Conservation (phyloP, 164 flowering plant genomes). For the Malania oleifera region DNA sequence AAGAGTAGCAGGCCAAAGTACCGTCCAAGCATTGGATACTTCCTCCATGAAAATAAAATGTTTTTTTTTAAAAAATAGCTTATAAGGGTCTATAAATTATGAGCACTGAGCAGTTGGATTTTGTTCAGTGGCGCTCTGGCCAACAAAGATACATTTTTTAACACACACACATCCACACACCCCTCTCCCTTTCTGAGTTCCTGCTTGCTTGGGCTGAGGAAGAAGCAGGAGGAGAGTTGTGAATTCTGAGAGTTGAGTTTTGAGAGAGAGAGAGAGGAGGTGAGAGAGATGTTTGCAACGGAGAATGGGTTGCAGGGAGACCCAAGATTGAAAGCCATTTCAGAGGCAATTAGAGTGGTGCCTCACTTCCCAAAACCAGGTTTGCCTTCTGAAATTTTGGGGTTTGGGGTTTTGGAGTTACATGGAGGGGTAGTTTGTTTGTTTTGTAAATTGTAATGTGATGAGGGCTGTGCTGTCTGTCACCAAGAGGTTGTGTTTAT, state of each 20-base stretch:
- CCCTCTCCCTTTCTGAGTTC: conserved; percentile 4
- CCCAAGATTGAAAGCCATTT: conserved; percentile 24
- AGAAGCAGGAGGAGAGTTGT: conserved; percentile 2
- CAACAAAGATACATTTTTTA: conserved; percentile 6
- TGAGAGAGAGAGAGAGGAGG: neutral
- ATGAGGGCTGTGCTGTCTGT: neutral
- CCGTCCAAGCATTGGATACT: no score
- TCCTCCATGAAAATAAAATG: no score
- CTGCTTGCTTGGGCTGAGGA: neutral
- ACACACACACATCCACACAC: no score
- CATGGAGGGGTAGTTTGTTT: no score
- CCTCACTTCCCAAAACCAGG: conserved; percentile 21
- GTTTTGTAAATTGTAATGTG: no score
- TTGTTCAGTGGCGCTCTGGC: conserved; percentile 8
- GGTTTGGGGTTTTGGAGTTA: neutral
- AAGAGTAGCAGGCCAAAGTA: no score
- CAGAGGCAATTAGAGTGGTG: conserved; percentile 25
- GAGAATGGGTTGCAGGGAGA: conserved; percentile 26
- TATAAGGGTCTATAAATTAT: no score
- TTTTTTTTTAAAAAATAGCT: no score
- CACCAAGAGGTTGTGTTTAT: neutral
- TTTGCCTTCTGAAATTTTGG: neutral
- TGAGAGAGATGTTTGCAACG: conserved; percentile 20
- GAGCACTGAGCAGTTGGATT: conserved; percentile 4
- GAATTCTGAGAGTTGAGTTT: no score